These are phyloP conservation scores for Fragaria iinumae DNA, from an alignment of 306 rosid genomes.

Conservation along the genomic window DNA sequence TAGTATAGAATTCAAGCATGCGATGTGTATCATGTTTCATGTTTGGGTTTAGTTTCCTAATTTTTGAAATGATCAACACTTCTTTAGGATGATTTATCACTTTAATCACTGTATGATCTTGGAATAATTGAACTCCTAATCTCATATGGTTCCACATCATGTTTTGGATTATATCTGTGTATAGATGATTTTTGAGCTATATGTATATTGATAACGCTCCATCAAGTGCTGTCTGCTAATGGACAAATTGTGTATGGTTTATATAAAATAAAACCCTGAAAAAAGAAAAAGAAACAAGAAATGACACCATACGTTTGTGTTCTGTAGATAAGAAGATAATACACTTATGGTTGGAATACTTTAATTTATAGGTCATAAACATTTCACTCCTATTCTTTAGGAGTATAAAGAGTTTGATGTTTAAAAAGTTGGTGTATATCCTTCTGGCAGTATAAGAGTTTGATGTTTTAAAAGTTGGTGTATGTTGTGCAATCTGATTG, in stretches of 20 bases:
- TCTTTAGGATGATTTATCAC: background rate
- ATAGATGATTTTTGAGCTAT: background rate
- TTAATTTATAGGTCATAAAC: background rate
- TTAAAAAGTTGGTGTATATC: background rate
- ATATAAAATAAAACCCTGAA: background rate
- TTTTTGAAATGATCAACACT: background rate
- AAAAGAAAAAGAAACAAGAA: background rate
- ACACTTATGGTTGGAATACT: background rate
- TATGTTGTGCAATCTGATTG: background rate
- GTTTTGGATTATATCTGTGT: background rate
- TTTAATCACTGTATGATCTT: background rate
- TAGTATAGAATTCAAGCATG: background rate
- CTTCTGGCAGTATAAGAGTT: background rate
- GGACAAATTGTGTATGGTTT: slow-evolving; percentile 4
- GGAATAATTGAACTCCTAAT: background rate
- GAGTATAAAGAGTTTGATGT: background rate
- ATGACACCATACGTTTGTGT: background rate
- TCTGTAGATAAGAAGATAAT: slow-evolving; percentile 7
- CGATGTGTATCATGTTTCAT: background rate
- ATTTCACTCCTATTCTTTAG: background rate
- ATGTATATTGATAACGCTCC: background rate
- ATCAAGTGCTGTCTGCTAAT: background rate
- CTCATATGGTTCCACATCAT: background rate
- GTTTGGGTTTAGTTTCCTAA: background rate
- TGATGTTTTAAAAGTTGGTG: background rate